A percentile compares a stretch with the other conserved stretches of the same genome.
Evolutionary conservation across 306 rosid genomes (phyloP).

Genomic region (Acacia crassicarpa): DNA sequence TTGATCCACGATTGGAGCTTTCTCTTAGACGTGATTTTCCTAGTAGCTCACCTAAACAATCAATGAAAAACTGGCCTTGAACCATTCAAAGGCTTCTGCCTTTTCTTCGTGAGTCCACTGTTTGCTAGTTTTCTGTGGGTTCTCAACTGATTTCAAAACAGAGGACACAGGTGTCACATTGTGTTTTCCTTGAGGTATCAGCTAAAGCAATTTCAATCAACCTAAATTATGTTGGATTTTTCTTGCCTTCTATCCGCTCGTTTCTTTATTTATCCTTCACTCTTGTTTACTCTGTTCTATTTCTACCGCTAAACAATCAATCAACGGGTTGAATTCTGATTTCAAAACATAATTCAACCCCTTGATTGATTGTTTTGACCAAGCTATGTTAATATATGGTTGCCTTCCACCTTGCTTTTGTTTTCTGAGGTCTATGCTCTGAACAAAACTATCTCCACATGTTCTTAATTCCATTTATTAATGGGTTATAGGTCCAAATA

Average conservation of each 20-base stretch:
- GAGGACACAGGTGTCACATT: not conserved
- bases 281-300: not conserved
- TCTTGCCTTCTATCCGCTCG: not conserved
- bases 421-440: no score
- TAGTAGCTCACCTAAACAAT: slow-evolving; percentile 36
- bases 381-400: no score
- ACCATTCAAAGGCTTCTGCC: slow-evolving; percentile 75
- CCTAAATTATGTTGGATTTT: not conserved
- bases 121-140: not conserved
- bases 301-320: not conserved
- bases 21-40: slow-evolving; percentile 48
- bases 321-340: no score
- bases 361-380: no score
- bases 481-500: no score
- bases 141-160: not conserved
- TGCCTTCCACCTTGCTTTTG: no score
- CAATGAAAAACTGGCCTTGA: slow-evolving; percentile 48
- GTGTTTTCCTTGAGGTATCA: not conserved
- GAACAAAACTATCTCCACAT: slow-evolving; percentile 23
- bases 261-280: not conserved
- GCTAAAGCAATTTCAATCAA: not conserved
- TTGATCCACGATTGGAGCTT: slow-evolving; percentile 61
- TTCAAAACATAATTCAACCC: no score
- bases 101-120: slow-evolving; percentile 66
- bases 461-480: slow-evolving; percentile 1